Evolutionary conservation across 2,329 filamentous ascomycete species (phyloP).

Genomic region (Aspergillus thermomutatus): DNA sequence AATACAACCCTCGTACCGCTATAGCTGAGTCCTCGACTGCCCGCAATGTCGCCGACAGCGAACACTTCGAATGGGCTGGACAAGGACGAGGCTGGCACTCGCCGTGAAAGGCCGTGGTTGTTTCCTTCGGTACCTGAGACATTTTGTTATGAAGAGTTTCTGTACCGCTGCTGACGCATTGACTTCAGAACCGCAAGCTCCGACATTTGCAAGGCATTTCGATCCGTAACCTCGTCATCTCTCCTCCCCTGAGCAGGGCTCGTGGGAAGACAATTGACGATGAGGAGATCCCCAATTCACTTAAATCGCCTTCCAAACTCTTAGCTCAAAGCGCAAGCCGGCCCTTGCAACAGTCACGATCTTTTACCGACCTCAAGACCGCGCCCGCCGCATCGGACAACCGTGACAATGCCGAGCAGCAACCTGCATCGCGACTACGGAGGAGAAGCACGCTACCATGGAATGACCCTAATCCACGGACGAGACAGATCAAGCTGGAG

Average conservation of each 20-base stretch:
- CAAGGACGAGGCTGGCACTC: slow-evolving; percentile 28
- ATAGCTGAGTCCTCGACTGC: slow-evolving; percentile 12
- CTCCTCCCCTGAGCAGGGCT: slow-evolving; percentile 48
- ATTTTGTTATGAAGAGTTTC: not conserved
- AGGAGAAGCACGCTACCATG: slow-evolving; percentile 62
- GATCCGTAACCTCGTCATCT: slow-evolving; percentile 77
- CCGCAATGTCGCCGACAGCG: slow-evolving; percentile 19
- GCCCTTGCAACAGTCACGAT: slow-evolving; percentile 56
- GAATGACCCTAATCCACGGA: slow-evolving; percentile 56
- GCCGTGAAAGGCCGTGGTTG: slow-evolving; percentile 49
- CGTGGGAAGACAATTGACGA: slow-evolving; percentile 69
- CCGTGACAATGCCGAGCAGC: slow-evolving; percentile 13
- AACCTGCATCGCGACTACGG: slow-evolving; percentile 31
- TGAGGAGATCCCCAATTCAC: slow-evolving; percentile 64
- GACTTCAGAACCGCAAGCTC: slow-evolving; percentile 72
- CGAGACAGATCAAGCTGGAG: slow-evolving; percentile 72
- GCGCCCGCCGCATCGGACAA: slow-evolving; percentile 3
- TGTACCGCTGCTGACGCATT: not conserved
- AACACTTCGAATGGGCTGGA: slow-evolving; percentile 13
- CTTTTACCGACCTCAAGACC: slow-evolving; percentile 53
- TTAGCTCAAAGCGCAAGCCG: slow-evolving; percentile 50
- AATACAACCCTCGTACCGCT: slow-evolving; percentile 1
- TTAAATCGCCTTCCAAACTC: slow-evolving; percentile 66
- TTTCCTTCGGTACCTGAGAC: slow-evolving; percentile 46
- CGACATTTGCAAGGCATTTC: slow-evolving; percentile 85